Percentiles rank a stretch among this genome's conserved stretches.
phyloP scores from a whole-genome alignment of 2,329 filamentous ascomycete genomes.

The Coniochaeta sp. region DNA sequence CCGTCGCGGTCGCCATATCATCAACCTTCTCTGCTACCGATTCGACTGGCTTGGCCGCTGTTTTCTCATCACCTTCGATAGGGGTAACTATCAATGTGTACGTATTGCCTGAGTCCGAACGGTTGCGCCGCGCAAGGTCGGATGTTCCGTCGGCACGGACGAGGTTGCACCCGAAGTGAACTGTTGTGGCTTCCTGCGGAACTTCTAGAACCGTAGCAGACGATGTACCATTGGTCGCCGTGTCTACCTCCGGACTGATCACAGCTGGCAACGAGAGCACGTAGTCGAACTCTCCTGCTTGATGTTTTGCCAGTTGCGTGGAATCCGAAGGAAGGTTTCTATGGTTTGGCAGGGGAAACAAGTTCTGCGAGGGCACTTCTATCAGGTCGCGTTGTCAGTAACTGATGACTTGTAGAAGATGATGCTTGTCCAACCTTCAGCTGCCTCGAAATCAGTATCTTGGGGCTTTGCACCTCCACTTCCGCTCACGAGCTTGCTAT shows the following conservation, averaged over 20 bases:
- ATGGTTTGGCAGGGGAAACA: background rate
- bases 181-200: constrained; percentile 15
- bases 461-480: background rate
- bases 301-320: constrained; percentile 30
- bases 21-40: constrained; percentile 8
- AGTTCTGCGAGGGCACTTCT: background rate
- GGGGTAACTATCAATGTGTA: constrained; percentile 42
- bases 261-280: constrained; percentile 30
- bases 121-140: constrained; percentile 12
- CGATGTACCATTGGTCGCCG: background rate
- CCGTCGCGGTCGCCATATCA: background rate
- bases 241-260: background rate
- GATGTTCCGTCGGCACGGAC: constrained; percentile 27
- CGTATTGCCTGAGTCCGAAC: constrained; percentile 22
- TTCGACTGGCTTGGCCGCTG: constrained; percentile 7
- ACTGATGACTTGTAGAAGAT: background rate
- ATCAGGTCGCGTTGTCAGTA: background rate
- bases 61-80: constrained; percentile 18
- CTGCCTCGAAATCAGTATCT: background rate
- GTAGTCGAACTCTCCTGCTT: constrained; percentile 43
- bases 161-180: constrained; percentile 46
- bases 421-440: background rate
- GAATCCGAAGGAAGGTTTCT: background rate
- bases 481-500: background rate
- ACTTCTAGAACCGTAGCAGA: background rate